Conservation (phyloP, 768 basidiomycete species). For the Serendipita sp. region DNA sequence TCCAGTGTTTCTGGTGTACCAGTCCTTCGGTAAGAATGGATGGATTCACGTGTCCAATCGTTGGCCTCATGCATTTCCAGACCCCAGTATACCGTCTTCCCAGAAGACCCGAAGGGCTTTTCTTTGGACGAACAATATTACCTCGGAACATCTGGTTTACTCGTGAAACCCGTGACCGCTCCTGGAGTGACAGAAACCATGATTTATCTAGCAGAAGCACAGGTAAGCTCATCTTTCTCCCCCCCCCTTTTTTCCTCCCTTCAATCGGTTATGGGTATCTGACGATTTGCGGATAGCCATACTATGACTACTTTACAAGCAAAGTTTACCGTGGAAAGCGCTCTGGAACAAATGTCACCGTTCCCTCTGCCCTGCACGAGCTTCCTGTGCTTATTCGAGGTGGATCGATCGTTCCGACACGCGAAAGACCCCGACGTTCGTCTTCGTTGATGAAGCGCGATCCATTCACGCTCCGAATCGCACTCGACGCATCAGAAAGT, state of each 20-base stretch:
- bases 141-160: conserved; percentile 69
- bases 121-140: conserved; percentile 89
- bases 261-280: not conserved
- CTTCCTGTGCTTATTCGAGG: conserved; percentile 80
- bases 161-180: conserved; percentile 78
- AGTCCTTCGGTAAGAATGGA: conserved; percentile 49
- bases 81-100: conserved; percentile 93
- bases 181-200: conserved; percentile 51
- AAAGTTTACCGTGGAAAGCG: conserved; percentile 47
- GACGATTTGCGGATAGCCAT: conserved; percentile 36
- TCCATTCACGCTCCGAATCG: conserved; percentile 81
- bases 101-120: conserved; percentile 72
- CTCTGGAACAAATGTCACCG: conserved; percentile 49
- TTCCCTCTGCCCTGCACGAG: conserved; percentile 64
- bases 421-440: conserved; percentile 72
- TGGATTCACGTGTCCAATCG: not conserved
- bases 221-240: conserved; percentile 21
- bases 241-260: too few relatives aligned
- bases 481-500: conserved; percentile 38
- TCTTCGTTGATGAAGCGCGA: conserved; percentile 80
- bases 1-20: conserved; percentile 68
- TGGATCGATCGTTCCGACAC: conserved; percentile 75
- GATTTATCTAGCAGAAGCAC: conserved; percentile 73
- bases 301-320: conserved; percentile 83
- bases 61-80: conserved; percentile 22